phyloP scores from a whole-genome alignment of 805 yeast species.

The Candida pini region DNA sequence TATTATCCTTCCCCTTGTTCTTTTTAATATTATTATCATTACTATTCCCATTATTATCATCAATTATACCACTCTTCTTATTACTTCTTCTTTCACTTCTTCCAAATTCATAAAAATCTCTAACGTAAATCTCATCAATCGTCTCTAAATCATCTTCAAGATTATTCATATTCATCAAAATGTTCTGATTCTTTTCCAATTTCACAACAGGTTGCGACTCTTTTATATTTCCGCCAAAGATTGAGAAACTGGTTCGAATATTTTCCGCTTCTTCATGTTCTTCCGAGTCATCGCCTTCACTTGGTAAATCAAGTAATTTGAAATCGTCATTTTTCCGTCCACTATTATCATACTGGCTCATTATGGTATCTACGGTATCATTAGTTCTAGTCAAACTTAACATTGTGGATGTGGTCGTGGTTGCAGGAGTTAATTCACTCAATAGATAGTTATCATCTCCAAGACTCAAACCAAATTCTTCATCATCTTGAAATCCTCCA shows the following conservation, averaged over 20 bases:
- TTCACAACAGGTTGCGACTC: too few relatives aligned
- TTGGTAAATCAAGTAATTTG: slow-evolving; percentile 1
- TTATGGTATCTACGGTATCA: slow-evolving; percentile 23
- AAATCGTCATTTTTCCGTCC: neutral
- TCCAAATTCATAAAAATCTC: slow-evolving; percentile 19
- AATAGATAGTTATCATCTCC: slow-evolving; percentile 22
- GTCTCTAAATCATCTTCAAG: neutral
- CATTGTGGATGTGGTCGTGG: slow-evolving; percentile 8
- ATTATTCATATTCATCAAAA: neutral
- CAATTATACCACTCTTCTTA: neutral
- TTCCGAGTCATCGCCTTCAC: too few relatives aligned
- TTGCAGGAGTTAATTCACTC: slow-evolving; percentile 3
- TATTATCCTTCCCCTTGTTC: neutral
- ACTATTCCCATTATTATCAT: neutral
- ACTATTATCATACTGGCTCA: slow-evolving; percentile 8
- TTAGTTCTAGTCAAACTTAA: slow-evolving; percentile 19
- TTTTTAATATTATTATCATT: slow-evolving; percentile 4
- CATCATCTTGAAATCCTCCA: too few relatives aligned
- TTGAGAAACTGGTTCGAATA: too few relatives aligned
- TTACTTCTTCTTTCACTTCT: neutral
- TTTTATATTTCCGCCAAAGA: too few relatives aligned
- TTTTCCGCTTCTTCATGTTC: too few relatives aligned
- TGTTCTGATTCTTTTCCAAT: neutral
- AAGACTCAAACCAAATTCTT: slow-evolving; percentile 13
- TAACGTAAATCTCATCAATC: slow-evolving; percentile 2